Conservation (phyloP, 2,329 filamentous ascomycete species). For the Talaromyces rugulosus region DNA sequence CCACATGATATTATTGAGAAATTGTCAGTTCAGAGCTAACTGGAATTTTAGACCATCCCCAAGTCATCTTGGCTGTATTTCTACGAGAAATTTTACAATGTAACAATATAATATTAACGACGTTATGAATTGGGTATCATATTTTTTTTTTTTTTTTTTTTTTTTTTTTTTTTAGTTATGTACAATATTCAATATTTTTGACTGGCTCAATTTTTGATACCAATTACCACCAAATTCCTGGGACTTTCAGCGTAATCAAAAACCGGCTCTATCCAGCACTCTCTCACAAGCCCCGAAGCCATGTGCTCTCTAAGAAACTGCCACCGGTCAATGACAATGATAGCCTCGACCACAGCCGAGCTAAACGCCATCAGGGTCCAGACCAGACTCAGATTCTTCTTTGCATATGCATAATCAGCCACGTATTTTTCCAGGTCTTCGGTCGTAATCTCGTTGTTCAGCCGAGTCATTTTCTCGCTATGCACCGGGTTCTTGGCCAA, state of each 20-base stretch:
- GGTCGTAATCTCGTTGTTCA: constrained; percentile 66
- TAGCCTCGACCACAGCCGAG: constrained; percentile 79
- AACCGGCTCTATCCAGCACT: constrained; percentile 87
- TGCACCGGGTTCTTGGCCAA: constrained; percentile 59
- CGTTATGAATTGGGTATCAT: constrained; percentile 2
- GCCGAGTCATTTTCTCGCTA: constrained; percentile 58
- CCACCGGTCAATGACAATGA: constrained; percentile 90
- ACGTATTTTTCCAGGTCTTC: constrained; percentile 72
- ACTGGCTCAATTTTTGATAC: constrained; percentile 57
- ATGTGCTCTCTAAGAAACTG: constrained; percentile 74
- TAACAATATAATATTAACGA: neutral
- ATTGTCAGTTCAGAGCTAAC: neutral
- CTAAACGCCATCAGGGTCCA: constrained; percentile 98
- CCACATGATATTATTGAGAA: neutral
- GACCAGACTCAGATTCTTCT: constrained; percentile 77
- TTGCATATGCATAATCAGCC: constrained; percentile 57
- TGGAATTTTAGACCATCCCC: neutral
- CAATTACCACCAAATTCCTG: constrained; percentile 87
- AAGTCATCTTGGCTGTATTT: neutral
- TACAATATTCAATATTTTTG: neutral
- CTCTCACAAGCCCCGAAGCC: constrained; percentile 55
- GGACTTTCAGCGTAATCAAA: constrained; percentile 87
- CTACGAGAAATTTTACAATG: neutral
- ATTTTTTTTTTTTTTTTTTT: neutral
- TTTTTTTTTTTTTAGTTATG: constrained; percentile 2